phyloP scores from a whole-genome alignment of 2,329 filamentous ascomycete genomes.

The Cordyceps tenuipes region DNA sequence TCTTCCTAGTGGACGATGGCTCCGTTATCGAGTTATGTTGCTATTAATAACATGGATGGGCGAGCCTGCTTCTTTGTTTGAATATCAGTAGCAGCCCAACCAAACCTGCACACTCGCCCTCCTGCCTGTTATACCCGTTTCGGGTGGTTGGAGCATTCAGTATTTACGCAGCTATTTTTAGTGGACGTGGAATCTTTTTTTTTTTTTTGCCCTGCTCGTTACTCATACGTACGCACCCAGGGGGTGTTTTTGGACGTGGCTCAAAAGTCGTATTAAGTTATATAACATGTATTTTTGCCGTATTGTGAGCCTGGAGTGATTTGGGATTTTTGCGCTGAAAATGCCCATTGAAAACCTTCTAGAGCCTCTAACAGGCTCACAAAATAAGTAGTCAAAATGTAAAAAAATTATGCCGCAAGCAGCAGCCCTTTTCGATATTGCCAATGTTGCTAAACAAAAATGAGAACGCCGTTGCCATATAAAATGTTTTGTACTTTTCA shows the following conservation, averaged over 20 bases:
- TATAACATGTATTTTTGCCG: too few species aligned
- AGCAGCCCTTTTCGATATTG: not conserved
- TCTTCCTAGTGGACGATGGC: not conserved
- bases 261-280: too few species aligned
- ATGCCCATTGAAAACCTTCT: too few species aligned
- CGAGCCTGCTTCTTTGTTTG: not conserved
- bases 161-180: not conserved
- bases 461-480: slow-evolving; percentile 8
- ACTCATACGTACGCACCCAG: too few species aligned
- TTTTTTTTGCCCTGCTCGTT: too few species aligned
- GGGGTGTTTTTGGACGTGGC: too few species aligned
- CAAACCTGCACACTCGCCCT: not conserved
- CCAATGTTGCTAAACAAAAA: not conserved
- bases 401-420: too few species aligned
- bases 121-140: not conserved
- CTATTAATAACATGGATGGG: not conserved
- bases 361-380: too few species aligned
- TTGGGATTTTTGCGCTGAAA: too few species aligned
- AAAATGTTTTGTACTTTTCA: not conserved
- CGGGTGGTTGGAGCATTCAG: not conserved
- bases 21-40: not conserved
- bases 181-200: not conserved
- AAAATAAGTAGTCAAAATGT: too few species aligned
- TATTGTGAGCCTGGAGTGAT: too few species aligned
- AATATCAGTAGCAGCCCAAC: not conserved